These are phyloP conservation scores for Bullera alba DNA, from an alignment of 768 basidiomycete genomes.

Conservation along the genomic window DNA sequence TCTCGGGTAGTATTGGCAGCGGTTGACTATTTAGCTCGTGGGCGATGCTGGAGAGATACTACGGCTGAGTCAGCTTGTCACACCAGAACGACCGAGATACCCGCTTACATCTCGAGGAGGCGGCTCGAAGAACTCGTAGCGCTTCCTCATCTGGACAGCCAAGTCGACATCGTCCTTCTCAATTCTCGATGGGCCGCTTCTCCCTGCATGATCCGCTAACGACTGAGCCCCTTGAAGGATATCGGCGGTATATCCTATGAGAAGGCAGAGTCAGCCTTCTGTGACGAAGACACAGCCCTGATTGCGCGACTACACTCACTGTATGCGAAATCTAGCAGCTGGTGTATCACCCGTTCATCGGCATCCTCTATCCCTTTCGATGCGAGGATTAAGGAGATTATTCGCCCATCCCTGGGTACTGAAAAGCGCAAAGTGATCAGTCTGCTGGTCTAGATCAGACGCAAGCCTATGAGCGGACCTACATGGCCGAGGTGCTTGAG, in stretches of 20 bases:
- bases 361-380: slow-evolving; percentile 48
- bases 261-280: not conserved
- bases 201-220: slow-evolving; percentile 47
- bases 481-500: no score
- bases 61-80: not conserved
- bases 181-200: slow-evolving; percentile 24
- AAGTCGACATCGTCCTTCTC: slow-evolving; percentile 47
- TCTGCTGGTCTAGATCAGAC: no score
- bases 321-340: slow-evolving; percentile 50
- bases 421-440: no score
- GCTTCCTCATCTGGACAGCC: slow-evolving; percentile 47
- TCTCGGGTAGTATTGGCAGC: slow-evolving; percentile 47
- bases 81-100: not conserved
- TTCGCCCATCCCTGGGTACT: slow-evolving; percentile 48
- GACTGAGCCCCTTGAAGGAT: slow-evolving; percentile 45
- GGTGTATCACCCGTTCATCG: slow-evolving; percentile 49
- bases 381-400: slow-evolving; percentile 48
- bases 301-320: slow-evolving; percentile 29
- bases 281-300: not conserved
- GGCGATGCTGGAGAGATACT: slow-evolving; percentile 48
- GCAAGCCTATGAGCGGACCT: no score
- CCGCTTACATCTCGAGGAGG: slow-evolving; percentile 48
- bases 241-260: slow-evolving; percentile 49
- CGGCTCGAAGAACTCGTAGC: slow-evolving; percentile 45
- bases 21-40: slow-evolving; percentile 48